Conservation (phyloP, 495 filamentous ascomycete genomes). For the Mycothermus thermophilus region DNA sequence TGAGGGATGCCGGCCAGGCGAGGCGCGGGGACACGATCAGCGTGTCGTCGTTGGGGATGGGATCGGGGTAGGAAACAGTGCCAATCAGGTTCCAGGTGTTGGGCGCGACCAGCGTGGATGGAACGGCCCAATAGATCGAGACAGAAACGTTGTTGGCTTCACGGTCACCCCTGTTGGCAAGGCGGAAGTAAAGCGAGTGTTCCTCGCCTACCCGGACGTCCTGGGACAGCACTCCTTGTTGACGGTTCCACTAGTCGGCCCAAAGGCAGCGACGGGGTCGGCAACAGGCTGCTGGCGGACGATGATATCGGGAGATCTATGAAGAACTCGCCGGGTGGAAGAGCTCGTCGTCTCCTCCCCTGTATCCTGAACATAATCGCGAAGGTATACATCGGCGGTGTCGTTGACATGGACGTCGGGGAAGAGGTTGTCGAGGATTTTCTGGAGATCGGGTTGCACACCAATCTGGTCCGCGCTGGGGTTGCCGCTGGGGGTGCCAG, state of each 20-base stretch:
- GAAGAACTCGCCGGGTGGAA: background rate
- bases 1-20: background rate
- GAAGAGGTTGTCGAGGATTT: conserved; percentile 4
- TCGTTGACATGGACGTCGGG: background rate
- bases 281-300: conserved; percentile 2
- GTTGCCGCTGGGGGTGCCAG: conserved; percentile 2
- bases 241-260: background rate
- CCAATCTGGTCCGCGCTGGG: conserved; percentile 3
- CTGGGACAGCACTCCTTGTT: conserved; percentile 2
- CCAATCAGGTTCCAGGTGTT: conserved; percentile 4
- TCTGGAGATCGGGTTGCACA: conserved; percentile 5
- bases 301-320: conserved; percentile 6
- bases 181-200: conserved; percentile 4
- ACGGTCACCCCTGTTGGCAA: conserved; percentile 3
- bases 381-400: conserved; percentile 1
- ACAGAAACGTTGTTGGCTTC: background rate
- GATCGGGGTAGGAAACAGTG: background rate
- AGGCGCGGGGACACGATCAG: conserved; percentile 1
- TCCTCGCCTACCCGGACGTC: background rate
- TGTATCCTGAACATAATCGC: conserved; percentile 2
- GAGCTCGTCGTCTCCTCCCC: background rate
- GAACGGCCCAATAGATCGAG: conserved; percentile 1
- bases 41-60: background rate
- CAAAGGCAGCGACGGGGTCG: conserved; percentile 2
- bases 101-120: conserved; percentile 4